Percentiles rank a stretch among this genome's conserved stretches.
Conservation (phyloP, 2,329 filamentous ascomycete genomes). For the Xylaria sp. region DNA sequence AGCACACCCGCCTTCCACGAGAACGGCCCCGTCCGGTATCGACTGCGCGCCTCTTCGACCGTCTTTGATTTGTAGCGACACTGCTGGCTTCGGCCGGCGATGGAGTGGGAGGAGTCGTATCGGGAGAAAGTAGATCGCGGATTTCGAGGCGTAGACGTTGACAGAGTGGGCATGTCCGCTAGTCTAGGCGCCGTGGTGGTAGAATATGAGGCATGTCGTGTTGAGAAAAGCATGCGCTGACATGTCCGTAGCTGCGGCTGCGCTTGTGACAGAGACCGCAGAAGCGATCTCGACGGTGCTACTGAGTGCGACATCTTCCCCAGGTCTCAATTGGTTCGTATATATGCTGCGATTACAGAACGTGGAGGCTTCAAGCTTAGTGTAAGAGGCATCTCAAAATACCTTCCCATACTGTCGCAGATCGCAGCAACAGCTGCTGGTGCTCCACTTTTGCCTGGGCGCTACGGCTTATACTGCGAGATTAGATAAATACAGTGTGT, state of each 20-base stretch:
- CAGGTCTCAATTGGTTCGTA: constrained; percentile 14
- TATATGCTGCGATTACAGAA: not conserved
- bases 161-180: constrained; percentile 24
- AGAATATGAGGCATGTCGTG: constrained; percentile 26
- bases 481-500: constrained; percentile 11
- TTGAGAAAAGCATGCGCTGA: constrained; percentile 36
- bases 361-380: constrained; percentile 12
- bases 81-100: constrained; percentile 43
- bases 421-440: constrained; percentile 15
- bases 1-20: constrained; percentile 90
- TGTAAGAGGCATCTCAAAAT: not conserved
- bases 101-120: constrained; percentile 1
- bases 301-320: constrained; percentile 43
- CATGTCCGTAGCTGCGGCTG: constrained; percentile 21
- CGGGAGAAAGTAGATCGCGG: constrained; percentile 14
- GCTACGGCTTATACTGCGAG: constrained; percentile 5
- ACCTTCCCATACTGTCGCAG: not conserved
- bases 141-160: constrained; percentile 18
- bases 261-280: constrained; percentile 39
- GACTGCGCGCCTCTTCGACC: constrained; percentile 68
- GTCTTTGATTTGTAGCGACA: constrained; percentile 61
- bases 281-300: constrained; percentile 39
- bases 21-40: constrained; percentile 77
- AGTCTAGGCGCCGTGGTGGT: constrained; percentile 21
- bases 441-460: constrained; percentile 11